phyloP scores from a whole-genome alignment of 192 early-diverging fungal species.

The Martensiomyces pterosporus region DNA sequence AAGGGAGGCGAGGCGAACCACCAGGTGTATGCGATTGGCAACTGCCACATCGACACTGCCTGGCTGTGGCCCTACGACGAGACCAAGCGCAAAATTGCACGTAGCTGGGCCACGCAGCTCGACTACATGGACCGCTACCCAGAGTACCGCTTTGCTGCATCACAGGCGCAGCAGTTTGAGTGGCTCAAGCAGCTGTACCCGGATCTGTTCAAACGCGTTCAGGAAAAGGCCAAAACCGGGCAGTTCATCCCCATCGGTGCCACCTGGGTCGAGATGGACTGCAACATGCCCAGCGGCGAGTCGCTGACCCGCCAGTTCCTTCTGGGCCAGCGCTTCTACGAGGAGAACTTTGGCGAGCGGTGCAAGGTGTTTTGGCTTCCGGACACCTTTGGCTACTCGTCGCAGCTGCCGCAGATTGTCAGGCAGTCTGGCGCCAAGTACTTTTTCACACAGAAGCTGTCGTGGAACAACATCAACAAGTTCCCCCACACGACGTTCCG shows the following conservation, averaged over 20 bases:
- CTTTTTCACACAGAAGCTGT: constrained; percentile 98
- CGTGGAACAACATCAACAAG: constrained; percentile 99
- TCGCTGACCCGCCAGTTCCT: constrained; percentile 90
- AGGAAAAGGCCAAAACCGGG: constrained; percentile 62
- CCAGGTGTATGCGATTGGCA: constrained; percentile 80
- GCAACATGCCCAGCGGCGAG: constrained; percentile 97
- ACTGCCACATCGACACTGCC: constrained; percentile 91
- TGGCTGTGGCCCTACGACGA: constrained; percentile 99
- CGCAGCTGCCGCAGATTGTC: constrained; percentile 91
- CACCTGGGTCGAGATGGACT: constrained; percentile 99
- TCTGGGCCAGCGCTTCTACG: constrained; percentile 86
- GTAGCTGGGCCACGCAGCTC: constrained; percentile 80
- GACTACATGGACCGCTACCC: constrained; percentile 82
- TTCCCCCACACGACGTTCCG: constrained; percentile 95
- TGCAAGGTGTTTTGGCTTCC: constrained; percentile 90
- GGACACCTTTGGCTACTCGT: constrained; percentile 91
- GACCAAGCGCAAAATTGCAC: constrained; percentile 89
- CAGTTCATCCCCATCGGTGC: constrained; percentile 93
- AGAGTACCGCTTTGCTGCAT: constrained; percentile 87
- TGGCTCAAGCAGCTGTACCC: constrained; percentile 88
- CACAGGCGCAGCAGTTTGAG: constrained; percentile 96
- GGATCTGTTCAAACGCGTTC: constrained; percentile 69
- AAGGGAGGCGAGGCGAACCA: constrained; percentile 60
- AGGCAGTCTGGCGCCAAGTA: constrained; percentile 73
- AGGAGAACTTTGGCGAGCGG: constrained; percentile 67